Evolutionary conservation across 1,284 basidiomycete species (phyloP).

Genomic region (Prillingera fragicola): DNA sequence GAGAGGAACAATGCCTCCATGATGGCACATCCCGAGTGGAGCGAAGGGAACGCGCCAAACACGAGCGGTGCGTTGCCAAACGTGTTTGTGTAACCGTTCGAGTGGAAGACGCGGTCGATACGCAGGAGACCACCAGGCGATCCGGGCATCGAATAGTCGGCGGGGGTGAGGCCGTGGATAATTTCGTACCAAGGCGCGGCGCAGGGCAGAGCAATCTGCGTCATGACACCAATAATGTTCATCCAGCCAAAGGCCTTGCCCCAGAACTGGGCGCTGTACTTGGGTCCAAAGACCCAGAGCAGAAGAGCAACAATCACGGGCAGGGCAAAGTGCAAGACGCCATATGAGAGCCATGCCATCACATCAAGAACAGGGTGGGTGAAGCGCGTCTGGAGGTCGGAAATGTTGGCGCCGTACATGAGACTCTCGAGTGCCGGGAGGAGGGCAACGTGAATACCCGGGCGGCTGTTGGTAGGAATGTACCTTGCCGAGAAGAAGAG

Average conservation of each 20-base stretch:
- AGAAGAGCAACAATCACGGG: slow-evolving; percentile 75
- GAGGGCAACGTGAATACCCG: slow-evolving; percentile 81
- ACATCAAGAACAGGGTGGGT: slow-evolving; percentile 89
- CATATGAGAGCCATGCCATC: slow-evolving; percentile 93
- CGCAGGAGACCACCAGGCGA: slow-evolving; percentile 88
- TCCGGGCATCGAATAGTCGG: slow-evolving; percentile 84
- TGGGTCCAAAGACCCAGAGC: slow-evolving; percentile 72
- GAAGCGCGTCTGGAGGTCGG: slow-evolving; percentile 87
- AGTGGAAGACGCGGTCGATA: slow-evolving; percentile 82
- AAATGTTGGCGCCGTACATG: slow-evolving; percentile 93
- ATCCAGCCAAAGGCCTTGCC: slow-evolving; percentile 86
- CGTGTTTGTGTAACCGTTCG: slow-evolving; percentile 67
- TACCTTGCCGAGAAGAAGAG: slow-evolving; percentile 81
- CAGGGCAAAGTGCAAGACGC: slow-evolving; percentile 78
- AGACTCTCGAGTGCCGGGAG: slow-evolving; percentile 91
- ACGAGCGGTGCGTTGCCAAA: slow-evolving; percentile 88
- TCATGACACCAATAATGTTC: slow-evolving; percentile 82
- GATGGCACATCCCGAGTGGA: slow-evolving; percentile 87
- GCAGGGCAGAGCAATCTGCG: slow-evolving; percentile 86
- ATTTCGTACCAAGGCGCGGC: slow-evolving; percentile 95
- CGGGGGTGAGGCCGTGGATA: slow-evolving; percentile 91
- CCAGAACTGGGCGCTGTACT: slow-evolving; percentile 77
- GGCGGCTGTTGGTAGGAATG: slow-evolving; percentile 69
- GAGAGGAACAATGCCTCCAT: slow-evolving; percentile 88
- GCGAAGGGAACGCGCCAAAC: slow-evolving; percentile 92